Percentiles rank a stretch among this genome's conserved stretches.
Conservation (phyloP, 805 yeast species). For the Metschnikowia sp. region DNA sequence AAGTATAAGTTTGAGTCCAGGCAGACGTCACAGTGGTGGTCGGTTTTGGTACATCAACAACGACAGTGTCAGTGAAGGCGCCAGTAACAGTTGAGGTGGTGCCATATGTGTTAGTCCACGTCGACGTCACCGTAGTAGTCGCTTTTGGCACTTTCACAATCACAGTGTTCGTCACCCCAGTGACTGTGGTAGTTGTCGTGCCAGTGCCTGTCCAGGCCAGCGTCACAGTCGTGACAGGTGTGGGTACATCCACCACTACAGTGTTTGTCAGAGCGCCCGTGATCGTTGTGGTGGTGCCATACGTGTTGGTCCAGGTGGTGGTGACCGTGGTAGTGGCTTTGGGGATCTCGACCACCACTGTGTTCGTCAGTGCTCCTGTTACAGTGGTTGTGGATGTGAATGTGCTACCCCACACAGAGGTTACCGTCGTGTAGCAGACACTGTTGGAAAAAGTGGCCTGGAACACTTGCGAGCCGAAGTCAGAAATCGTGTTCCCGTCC, state of each 20-base stretch:
- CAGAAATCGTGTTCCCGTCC: not conserved
- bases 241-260: constrained; percentile 14
- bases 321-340: constrained; percentile 2
- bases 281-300: not conserved
- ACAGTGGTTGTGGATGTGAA: constrained; percentile 8
- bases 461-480: constrained; percentile 7
- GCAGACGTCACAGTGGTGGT: constrained; percentile 10
- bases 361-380: constrained; percentile 3
- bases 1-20: constrained; percentile 6
- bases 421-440: constrained; percentile 6
- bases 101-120: constrained; percentile 9
- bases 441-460: constrained; percentile 7
- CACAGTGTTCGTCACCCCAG: constrained; percentile 11
- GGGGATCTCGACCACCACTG: constrained; percentile 10
- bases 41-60: constrained; percentile 5
- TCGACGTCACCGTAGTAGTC: constrained; percentile 8
- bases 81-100: constrained; percentile 12
- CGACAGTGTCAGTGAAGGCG: constrained; percentile 8
- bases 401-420: constrained; percentile 4
- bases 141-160: constrained; percentile 13
- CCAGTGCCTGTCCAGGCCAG: constrained; percentile 8
- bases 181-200: constrained; percentile 2
- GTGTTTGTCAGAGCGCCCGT: constrained; percentile 17
- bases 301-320: constrained; percentile 7
- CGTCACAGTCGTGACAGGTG: constrained; percentile 5